phyloP scores from a whole-genome alignment of 495 filamentous ascomycete genomes.

The Venustampulla echinocandica region DNA sequence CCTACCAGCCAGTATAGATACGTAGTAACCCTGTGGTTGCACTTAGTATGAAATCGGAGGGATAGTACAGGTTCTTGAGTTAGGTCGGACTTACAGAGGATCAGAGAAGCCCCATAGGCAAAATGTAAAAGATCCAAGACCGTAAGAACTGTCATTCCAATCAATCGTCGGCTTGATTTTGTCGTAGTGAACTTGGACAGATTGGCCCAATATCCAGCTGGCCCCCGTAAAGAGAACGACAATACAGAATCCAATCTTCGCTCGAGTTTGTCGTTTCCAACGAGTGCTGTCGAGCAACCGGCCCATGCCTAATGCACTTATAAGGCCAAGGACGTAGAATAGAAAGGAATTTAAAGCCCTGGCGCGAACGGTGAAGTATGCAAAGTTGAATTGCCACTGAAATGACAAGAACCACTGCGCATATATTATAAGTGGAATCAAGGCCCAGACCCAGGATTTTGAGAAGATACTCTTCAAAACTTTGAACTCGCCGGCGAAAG shows the following conservation, averaged over 20 bases:
- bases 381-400: constrained; percentile 49
- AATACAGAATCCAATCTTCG: constrained; percentile 28
- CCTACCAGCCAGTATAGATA: too few species aligned
- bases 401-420: constrained; percentile 54
- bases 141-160: constrained; percentile 42
- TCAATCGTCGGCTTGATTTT: constrained; percentile 45
- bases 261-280: constrained; percentile 35
- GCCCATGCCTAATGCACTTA: constrained; percentile 48
- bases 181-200: constrained; percentile 45
- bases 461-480: constrained; percentile 42
- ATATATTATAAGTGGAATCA: constrained; percentile 53
- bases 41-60: too few species aligned
- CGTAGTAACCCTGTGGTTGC: too few species aligned
- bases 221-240: constrained; percentile 46
- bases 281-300: constrained; percentile 43
- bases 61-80: too few species aligned
- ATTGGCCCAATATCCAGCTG: constrained; percentile 55
- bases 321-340: constrained; percentile 49
- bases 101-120: too few species aligned
- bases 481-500: constrained; percentile 42
- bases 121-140: too few species aligned
- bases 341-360: constrained; percentile 55
- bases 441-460: constrained; percentile 43
- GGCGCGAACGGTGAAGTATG: constrained; percentile 55
- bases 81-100: too few species aligned